Base-by-base conservation (phyloP, 2,329 filamentous ascomycete genomes). In the Aureobasidium mangrovei region DNA sequence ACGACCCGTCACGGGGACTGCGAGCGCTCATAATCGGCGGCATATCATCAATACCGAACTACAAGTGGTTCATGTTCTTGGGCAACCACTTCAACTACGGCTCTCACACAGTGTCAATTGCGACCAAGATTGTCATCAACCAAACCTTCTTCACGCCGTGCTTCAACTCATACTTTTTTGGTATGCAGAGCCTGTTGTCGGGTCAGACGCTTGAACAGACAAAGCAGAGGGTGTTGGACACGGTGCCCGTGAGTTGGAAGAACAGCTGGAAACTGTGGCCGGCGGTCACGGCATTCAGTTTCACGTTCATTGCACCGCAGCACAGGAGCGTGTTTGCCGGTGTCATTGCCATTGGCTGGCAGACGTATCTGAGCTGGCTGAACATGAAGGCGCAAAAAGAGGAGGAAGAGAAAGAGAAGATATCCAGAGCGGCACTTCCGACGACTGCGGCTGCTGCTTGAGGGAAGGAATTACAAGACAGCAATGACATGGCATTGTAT, bases 221-320 rank as follows among this genome's bases (percentile, higher is more conserved):
- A 1, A 79, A 80, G 68, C 81, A 87, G 62, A 82, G 88, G 51
- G 77, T 96, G 56, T 79, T 78, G 60, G 76, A 82, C 56, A 91
- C 90, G 0, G 85, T 95, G 0, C 89, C 90, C 0, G 76, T 78
- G 27, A 90, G 84, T 64, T 81, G 88, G 65, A 68, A 82, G 65
- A 95, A 93, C 67, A 87, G 84, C 57, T 83, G 84, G 67, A 95
- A 94, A 72, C 70, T 96, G 27, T 96, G 91, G 91, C 91, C 91
- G 0, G 82, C 82, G 0, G 85, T 95, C 12, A 94, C 86, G 10
- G 89, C 89, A 0, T 84, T 96, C 65, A 91, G 79, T 68, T 94
- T 96, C 64, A 82, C 85, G n/a, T 93, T 88, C 63, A 74, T 96
- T 4, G 81, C 84, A 28, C 75, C 89, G 45, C 83, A 91, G 64